Conservation (phyloP, 1,284 basidiomycete species). For the Laetiporus sulphureus region DNA sequence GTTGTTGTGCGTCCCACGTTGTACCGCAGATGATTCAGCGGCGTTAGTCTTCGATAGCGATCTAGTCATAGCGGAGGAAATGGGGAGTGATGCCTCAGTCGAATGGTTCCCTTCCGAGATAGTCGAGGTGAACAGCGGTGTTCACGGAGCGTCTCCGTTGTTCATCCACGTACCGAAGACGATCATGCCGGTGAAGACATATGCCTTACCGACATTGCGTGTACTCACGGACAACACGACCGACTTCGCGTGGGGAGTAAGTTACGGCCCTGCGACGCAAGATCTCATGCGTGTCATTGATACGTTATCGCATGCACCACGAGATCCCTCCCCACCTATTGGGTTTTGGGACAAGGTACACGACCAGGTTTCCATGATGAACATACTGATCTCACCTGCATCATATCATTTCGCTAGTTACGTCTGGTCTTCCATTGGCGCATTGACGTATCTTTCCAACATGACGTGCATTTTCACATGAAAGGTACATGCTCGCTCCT, state of each 20-base stretch:
- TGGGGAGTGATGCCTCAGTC: constrained; percentile 65
- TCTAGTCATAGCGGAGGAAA: constrained; percentile 87
- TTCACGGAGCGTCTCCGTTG: constrained; percentile 50
- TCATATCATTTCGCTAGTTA: constrained; percentile 41
- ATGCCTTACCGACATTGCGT: constrained; percentile 71
- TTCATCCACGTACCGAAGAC: constrained; percentile 80
- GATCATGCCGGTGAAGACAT: constrained; percentile 93
- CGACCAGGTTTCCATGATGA: constrained; percentile 2
- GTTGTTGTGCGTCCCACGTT: constrained; percentile 52
- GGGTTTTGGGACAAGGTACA: constrained; percentile 92
- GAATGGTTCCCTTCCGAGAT: constrained; percentile 70
- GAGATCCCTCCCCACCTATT: constrained; percentile 81
- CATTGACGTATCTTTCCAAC: constrained; percentile 64
- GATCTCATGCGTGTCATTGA: constrained; percentile 87
- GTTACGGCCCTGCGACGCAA: constrained; percentile 82
- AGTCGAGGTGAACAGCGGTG: constrained; percentile 45
- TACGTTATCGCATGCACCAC: constrained; percentile 71
- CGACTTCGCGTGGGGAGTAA: constrained; percentile 86
- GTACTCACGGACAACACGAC: constrained; percentile 65
- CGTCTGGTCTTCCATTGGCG: constrained; percentile 84
- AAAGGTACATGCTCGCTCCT: constrained; percentile 53
- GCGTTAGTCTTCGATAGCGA: constrained; percentile 73
- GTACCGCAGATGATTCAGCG: constrained; percentile 29
- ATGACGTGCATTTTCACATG: constrained; percentile 75
- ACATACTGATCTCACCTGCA: not conserved